Evolutionary conservation across 2,329 filamentous ascomycete species (phyloP).

Genomic region (Ophiostoma himal-ulmi): DNA sequence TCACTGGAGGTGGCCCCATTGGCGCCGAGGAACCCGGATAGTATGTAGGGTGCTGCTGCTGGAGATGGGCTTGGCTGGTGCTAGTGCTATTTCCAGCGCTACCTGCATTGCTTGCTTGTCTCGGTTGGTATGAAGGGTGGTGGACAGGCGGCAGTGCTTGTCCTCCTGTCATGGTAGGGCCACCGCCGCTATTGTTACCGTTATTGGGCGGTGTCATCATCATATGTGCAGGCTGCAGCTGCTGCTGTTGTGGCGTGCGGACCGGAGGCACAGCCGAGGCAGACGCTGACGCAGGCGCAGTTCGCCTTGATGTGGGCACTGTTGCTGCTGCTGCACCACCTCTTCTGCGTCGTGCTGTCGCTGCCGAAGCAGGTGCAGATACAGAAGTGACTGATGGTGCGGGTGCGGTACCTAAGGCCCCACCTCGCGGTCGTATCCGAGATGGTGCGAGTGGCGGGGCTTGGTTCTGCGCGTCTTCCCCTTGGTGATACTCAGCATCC

Average conservation of each 20-base stretch:
- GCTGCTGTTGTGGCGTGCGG: conserved; percentile 18
- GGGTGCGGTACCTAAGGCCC: not conserved
- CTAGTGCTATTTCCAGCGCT: not conserved
- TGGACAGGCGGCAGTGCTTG: conserved; percentile 7
- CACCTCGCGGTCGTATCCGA: conserved; percentile 5
- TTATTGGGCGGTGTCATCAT: conserved; percentile 22
- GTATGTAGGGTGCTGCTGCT: conserved; percentile 18
- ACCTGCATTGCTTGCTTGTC: not conserved
- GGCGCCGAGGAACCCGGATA: conserved; percentile 23
- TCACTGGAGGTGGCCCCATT: conserved; percentile 21
- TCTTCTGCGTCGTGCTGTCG: not conserved
- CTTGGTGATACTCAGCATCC: conserved; percentile 23
- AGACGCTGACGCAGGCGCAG: not conserved
- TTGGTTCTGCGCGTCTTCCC: conserved; percentile 9
- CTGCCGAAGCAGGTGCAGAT: not conserved
- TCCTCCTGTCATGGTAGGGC: not conserved
- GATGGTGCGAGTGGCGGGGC: not conserved
- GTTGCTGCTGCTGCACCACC: not conserved
- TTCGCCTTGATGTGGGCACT: not conserved
- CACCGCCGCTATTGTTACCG: not conserved
- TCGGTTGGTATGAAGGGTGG: conserved; percentile 5
- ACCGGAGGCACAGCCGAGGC: not conserved
- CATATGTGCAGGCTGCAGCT: conserved; percentile 11
- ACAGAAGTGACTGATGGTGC: not conserved
- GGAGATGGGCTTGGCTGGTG: conserved; percentile 14